phyloP scores from a whole-genome alignment of 2,329 filamentous ascomycete species.

The Epichloe aotearoae region DNA sequence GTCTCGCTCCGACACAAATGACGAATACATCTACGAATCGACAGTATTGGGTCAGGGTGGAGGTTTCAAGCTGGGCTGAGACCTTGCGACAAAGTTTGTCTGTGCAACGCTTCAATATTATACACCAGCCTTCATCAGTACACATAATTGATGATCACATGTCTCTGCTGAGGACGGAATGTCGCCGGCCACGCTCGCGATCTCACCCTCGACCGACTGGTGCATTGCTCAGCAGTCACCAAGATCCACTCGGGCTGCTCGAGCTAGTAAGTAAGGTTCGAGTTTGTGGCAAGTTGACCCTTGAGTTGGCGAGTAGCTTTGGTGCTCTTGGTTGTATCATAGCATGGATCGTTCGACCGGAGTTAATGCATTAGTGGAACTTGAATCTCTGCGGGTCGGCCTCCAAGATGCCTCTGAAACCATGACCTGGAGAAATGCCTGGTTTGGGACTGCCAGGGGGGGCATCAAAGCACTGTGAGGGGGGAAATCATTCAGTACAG shows the following conservation, averaged over 20 bases:
- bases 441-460: not conserved
- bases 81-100: conserved; percentile 22
- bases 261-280: conserved; percentile 54
- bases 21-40: conserved; percentile 1
- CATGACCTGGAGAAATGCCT: not conserved
- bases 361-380: conserved; percentile 9
- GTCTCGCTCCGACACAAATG: not conserved
- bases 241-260: conserved; percentile 71
- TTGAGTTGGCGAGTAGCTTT: conserved; percentile 63
- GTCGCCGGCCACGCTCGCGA: not conserved
- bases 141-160: conserved; percentile 1
- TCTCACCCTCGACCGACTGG: not conserved
- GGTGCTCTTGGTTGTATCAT: conserved; percentile 62
- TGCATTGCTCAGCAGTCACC: conserved; percentile 21
- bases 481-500: not conserved
- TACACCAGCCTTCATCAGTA: conserved; percentile 1
- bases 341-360: conserved; percentile 39
- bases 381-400: not conserved
- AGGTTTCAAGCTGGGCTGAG: conserved; percentile 25
- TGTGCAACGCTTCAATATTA: conserved; percentile 16
- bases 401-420: not conserved
- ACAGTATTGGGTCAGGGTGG: conserved; percentile 19
- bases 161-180: conserved; percentile 5
- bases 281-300: conserved; percentile 49
- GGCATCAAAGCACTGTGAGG: not conserved